Evolutionary conservation across 2,329 filamentous ascomycete genomes (phyloP), one percentile per base, ranked within the genome.

Genomic region (Nemania bipapillata): DNA sequence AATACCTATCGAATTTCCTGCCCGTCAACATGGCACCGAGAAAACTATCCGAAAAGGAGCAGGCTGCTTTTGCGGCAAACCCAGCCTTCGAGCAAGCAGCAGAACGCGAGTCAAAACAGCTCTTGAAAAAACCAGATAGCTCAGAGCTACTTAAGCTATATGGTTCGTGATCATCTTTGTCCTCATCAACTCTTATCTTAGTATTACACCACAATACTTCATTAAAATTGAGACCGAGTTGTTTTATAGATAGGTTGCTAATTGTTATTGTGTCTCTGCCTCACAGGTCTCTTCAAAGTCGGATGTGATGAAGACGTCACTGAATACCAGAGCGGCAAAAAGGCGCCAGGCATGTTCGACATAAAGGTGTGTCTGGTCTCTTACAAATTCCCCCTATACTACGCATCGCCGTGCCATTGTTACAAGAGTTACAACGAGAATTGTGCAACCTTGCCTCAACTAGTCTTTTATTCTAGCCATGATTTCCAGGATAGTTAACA

Each of bases 131-230:
- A 86, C 90, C 90, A 61, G 79, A 73, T 77, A 87, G 88, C 81
- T 84, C 88, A 22, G 87, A 92, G 72, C 84, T 92, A 55, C 87
- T 93, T 75, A 81, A 89, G 76, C 82, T 89, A 74, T 89, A 89
- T 77, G 85, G 86, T 88, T 78, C 68, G 85, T 70, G 20, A 45
- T n/a, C 1, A 4, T n/a, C 37, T 26, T 7, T 30, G 47, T 11
- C 4, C 37, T 62, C 30, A 12, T 4, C 7, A 12, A 26, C 20
- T 42, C 4, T 40, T 24, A n/a, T n/a, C n/a, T n/a, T n/a, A n/a
- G n/a, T n/a, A n/a, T n/a, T n/a, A n/a, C n/a, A n/a, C n/a, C 11
- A 42, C 11, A 42, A 42, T 42, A 42, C 37, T n/a, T n/a, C n/a
- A n/a, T n/a, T n/a, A n/a, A n/a, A n/a, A n/a, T n/a, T n/a, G n/a